Evolutionary conservation across 192 early-diverging fungal genomes (phyloP), one percentile per base, ranked within the genome.

Genomic region (Coemansia sp.): DNA sequence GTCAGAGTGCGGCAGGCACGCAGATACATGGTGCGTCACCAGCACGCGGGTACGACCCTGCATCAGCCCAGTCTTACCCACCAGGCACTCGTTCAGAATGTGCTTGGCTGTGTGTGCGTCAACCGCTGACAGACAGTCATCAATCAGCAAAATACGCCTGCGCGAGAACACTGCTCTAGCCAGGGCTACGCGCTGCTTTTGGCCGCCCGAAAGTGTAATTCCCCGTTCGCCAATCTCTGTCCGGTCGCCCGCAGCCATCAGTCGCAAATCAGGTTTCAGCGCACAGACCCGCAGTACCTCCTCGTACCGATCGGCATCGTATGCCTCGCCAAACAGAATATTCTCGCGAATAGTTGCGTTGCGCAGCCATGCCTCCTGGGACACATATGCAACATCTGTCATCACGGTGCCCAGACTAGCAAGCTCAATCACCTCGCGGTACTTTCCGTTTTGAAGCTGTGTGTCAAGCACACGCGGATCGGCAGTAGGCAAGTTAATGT

Each of bases 151-250:
- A 24, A 86, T 83, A 10, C 67, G 74, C 21, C 87, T 84, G 26
- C 73, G 58, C 20, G 83, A 86, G 73, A 95, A 98, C 8, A 95
- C 79, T 6, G 94, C 93, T 26, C 95, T 84, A 26, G 93, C 95
- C 50, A 97, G 82, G 1, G 92, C 76, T 31, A 98, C 85, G 26
- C 94, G 79, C 59, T 89, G 89, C 75, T 93, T 95, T 76, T 96
- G 93, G 14, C 93, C 93, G 38, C 93, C 93, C 12, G 86, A 89
- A 17, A 94, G 74, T 5, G 87, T 92, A 9, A 93, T 83, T 12
- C 93, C 93, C 58, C 90, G 90, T 63, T 95, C 93, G n/a, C 93
- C 93, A 64, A 99, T 86, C 79, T 98, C 94, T 3, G 97, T 98
- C 57, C 79, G 70, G 74, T 99, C 97, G 14, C 93, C 94, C 34